These are phyloP conservation scores for Elaeagnus macrophylla DNA, from an alignment of 306 rosid genomes.

Conservation along the genomic window DNA sequence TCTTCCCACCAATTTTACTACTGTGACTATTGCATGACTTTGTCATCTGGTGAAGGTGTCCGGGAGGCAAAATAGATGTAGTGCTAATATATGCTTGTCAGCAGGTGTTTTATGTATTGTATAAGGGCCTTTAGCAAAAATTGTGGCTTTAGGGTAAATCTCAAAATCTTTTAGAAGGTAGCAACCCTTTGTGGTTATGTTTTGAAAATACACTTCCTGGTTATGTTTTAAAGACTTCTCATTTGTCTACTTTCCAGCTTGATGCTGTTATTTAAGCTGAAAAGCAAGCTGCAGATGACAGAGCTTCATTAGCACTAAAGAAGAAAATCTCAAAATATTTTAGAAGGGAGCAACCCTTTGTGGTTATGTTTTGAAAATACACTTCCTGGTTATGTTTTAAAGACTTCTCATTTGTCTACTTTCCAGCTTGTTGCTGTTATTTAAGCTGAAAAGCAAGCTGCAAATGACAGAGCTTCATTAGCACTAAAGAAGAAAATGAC, in stretches of 20 bases:
- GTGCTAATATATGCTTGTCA: no score
- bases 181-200: no score
- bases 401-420: constrained; percentile 1
- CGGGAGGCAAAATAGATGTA: background rate
- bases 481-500: constrained; percentile 79
- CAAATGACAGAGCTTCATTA: constrained; percentile 90
- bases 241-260: constrained; percentile 41
- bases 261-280: constrained; percentile 93
- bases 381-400: background rate
- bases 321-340: constrained; percentile 20
- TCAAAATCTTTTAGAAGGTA: background rate
- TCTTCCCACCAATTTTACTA: no score
- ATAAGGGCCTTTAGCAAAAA: constrained; percentile 2
- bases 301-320: constrained; percentile 87
- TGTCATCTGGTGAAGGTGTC: no score
- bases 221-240: background rate
- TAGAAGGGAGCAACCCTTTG: no score
- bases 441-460: constrained; percentile 95
- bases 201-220: background rate
- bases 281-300: constrained; percentile 90
- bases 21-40: no score
- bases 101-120: no score
- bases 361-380: no score
- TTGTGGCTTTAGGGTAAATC: no score
- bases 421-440: constrained; percentile 83